Percentiles rank a stretch among this genome's conserved stretches.
phyloP scores from a whole-genome alignment of 495 filamentous ascomycete species.

The Penicillium salamii region DNA sequence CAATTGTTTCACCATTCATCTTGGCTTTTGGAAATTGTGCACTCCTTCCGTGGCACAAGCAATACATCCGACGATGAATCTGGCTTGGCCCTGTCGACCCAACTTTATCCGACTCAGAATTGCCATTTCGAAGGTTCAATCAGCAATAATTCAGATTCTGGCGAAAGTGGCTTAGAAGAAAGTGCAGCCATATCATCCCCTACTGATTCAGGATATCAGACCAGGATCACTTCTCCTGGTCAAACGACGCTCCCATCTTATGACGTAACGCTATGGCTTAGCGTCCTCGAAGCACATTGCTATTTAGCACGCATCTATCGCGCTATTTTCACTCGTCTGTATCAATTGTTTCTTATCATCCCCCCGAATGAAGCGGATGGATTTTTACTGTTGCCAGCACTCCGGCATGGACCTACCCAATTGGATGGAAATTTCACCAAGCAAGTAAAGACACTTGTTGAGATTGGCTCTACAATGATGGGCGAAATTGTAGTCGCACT shows the following conservation, averaged over 20 bases:
- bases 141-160: not conserved
- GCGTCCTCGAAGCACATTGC: conserved; percentile 15
- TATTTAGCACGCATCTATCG: conserved; percentile 17
- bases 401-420: conserved; percentile 10
- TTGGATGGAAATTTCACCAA: conserved; percentile 12
- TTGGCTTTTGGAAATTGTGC: conserved; percentile 15
- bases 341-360: conserved; percentile 17
- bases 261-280: conserved; percentile 10
- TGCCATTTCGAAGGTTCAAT: not conserved
- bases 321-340: conserved; percentile 16
- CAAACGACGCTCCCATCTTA: not conserved
- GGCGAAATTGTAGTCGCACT: conserved; percentile 13
- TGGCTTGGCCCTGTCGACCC: no score
- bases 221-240: not conserved
- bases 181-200: conserved; percentile 4
- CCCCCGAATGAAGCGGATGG: conserved; percentile 12
- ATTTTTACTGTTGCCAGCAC: conserved; percentile 12
- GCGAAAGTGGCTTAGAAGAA: not conserved
- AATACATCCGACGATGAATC: not conserved
- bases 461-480: conserved; percentile 16
- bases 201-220: conserved; percentile 11
- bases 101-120: not conserved
- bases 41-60: not conserved
- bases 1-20: conserved; percentile 20
- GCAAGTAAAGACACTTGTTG: conserved; percentile 15